Percentiles rank a stretch among this genome's conserved stretches.
Evolutionary conservation across 2,329 filamentous ascomycete species (phyloP).

Genomic region (Colletotrichum viniferum): DNA sequence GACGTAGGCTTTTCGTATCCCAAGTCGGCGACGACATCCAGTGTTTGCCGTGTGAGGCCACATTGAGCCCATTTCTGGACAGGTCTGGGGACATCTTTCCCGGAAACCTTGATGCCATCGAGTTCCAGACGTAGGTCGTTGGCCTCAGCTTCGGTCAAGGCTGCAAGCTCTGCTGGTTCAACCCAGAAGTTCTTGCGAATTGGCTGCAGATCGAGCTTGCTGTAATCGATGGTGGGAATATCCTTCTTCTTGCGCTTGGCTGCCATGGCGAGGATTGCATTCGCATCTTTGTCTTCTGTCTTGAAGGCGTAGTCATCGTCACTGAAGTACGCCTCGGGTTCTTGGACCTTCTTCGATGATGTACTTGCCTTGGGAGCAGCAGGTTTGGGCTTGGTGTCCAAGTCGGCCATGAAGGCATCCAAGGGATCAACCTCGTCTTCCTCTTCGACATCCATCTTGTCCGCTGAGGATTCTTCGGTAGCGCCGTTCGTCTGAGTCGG

Average conservation of each 20-base stretch:
- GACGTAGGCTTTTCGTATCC: slow-evolving; percentile 89
- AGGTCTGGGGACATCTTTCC: slow-evolving; percentile 87
- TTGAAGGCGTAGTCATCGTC: slow-evolving; percentile 75
- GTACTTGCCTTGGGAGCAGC: slow-evolving; percentile 20
- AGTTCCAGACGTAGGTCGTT: slow-evolving; percentile 82
- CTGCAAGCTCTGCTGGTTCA: slow-evolving; percentile 81
- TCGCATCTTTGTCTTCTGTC: slow-evolving; percentile 51
- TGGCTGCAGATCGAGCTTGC: slow-evolving; percentile 81
- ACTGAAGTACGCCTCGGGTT: slow-evolving; percentile 86
- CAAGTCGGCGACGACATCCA: slow-evolving; percentile 82
- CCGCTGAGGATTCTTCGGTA: slow-evolving; percentile 30
- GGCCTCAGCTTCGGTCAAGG: slow-evolving; percentile 85
- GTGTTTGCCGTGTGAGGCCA: slow-evolving; percentile 82
- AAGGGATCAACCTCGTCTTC: slow-evolving; percentile 78
- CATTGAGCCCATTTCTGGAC: slow-evolving; percentile 98
- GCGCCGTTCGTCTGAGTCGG: slow-evolving; percentile 26
- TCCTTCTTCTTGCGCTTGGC: slow-evolving; percentile 90
- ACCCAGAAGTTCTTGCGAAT: slow-evolving; percentile 96
- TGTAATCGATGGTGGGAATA: slow-evolving; percentile 85
- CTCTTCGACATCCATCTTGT: slow-evolving; percentile 62
- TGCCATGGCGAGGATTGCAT: slow-evolving; percentile 57
- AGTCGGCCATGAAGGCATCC: slow-evolving; percentile 93
- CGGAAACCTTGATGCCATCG: slow-evolving; percentile 93
- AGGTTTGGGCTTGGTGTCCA: slow-evolving; percentile 42
- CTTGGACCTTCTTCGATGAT: slow-evolving; percentile 60